Evolutionary conservation across 768 basidiomycete genomes (phyloP).

Genomic region (Leucocoprinus sp.): DNA sequence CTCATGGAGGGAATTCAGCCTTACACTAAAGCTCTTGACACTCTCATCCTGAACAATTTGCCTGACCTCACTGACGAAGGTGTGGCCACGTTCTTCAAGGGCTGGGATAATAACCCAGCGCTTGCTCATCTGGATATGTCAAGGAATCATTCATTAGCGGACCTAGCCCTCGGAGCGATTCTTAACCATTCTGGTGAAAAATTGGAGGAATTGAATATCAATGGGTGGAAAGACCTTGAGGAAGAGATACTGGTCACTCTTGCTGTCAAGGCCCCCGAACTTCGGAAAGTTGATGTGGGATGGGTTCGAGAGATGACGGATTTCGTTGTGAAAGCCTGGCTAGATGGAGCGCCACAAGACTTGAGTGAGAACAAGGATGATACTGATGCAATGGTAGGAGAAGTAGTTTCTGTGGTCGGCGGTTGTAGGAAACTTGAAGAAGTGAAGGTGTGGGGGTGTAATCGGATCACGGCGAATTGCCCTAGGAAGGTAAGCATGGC

Average conservation of each 20-base stretch:
- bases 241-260: constrained; percentile 33
- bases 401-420: constrained; percentile 15
- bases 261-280: constrained; percentile 24
- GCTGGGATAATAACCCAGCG: constrained; percentile 42
- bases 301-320: constrained; percentile 84
- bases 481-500: constrained; percentile 28
- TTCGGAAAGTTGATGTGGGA: constrained; percentile 67
- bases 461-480: constrained; percentile 33
- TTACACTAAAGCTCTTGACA: constrained; percentile 36
- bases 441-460: constrained; percentile 50
- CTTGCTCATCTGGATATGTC: constrained; percentile 51
- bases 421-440: constrained; percentile 34
- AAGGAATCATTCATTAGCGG: constrained; percentile 48
- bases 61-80: constrained; percentile 63
- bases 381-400: constrained; percentile 5
- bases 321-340: constrained; percentile 65
- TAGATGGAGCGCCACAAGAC: constrained; percentile 28
- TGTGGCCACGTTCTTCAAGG: constrained; percentile 58
- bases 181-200: constrained; percentile 55
- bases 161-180: constrained; percentile 50
- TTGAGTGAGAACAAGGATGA: not conserved
- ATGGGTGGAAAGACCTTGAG: constrained; percentile 63
- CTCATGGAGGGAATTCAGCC: constrained; percentile 52
- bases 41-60: constrained; percentile 48
- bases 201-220: constrained; percentile 60